A percentile compares a stretch with the other conserved stretches of the same genome.
Evolutionary conservation across 768 basidiomycete genomes (phyloP).

Genomic region (Russula lepida): DNA sequence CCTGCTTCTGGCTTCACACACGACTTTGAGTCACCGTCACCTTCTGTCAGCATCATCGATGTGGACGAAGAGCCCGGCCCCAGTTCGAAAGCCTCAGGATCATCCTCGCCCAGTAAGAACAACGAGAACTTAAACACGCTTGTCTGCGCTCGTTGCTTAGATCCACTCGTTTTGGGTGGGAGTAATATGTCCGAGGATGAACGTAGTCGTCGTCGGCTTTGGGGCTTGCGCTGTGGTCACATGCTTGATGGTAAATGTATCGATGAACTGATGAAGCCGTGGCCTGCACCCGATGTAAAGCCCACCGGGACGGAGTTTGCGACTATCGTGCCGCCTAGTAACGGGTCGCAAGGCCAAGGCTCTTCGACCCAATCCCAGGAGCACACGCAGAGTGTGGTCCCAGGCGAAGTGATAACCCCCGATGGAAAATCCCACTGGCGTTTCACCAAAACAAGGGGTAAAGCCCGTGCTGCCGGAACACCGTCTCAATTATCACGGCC

Average conservation of each 20-base stretch:
- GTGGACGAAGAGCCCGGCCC: constrained; percentile 32
- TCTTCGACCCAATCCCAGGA: background rate
- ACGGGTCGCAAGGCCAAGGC: background rate
- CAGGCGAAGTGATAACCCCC: background rate
- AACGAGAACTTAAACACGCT: constrained; percentile 39
- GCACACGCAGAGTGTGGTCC: background rate
- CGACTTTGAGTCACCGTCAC: constrained; percentile 45
- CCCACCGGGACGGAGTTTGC: background rate
- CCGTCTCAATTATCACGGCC: background rate
- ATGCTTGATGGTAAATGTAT: constrained; percentile 72
- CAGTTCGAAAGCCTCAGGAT: constrained; percentile 20
- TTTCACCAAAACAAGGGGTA: background rate
- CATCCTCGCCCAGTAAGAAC: constrained; percentile 23
- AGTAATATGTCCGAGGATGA: constrained; percentile 36
- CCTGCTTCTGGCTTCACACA: constrained; percentile 57
- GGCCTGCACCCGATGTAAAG: background rate
- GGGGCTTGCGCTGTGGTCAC: constrained; percentile 72
- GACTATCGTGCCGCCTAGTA: background rate
- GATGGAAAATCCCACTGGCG: background rate
- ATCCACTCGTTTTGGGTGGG: constrained; percentile 50
- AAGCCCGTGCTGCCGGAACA: background rate
- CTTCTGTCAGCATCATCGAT: constrained; percentile 40
- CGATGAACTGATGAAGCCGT: constrained; percentile 46
- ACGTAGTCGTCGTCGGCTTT: constrained; percentile 42
- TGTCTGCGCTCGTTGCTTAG: constrained; percentile 59